phyloP scores from a whole-genome alignment of 2,329 filamentous ascomycete species.

The Trichophaea hybrida region DNA sequence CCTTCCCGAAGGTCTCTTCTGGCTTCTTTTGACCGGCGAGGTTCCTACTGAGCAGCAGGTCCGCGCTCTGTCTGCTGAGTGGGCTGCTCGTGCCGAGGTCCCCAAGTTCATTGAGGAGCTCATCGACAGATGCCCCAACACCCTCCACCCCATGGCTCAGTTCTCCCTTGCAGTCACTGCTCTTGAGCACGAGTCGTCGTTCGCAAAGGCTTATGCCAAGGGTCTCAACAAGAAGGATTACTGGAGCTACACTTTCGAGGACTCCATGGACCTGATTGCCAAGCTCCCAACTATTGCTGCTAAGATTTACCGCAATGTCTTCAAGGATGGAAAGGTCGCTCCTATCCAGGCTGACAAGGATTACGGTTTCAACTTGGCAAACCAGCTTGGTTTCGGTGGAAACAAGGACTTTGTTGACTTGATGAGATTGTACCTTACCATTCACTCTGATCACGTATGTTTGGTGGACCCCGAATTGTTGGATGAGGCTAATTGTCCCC shows the following conservation, averaged over 20 bases:
- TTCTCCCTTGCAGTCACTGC: slow-evolving; percentile 96
- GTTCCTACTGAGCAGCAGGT: slow-evolving; percentile 97
- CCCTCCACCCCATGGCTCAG: slow-evolving; percentile 99
- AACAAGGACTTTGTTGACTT: slow-evolving; percentile 97
- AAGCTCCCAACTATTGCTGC: slow-evolving; percentile 97
- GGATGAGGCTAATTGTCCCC: slow-evolving; percentile 3
- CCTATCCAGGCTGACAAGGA: slow-evolving; percentile 97
- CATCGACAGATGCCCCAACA: slow-evolving; percentile 97
- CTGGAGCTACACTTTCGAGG: slow-evolving; percentile 99
- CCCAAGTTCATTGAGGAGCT: slow-evolving; percentile 99
- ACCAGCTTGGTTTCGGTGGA: slow-evolving; percentile 91
- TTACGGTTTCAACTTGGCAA: slow-evolving; percentile 98
- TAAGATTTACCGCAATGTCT: slow-evolving; percentile 99
- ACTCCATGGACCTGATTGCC: slow-evolving; percentile 98
- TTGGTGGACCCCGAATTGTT: neutral
- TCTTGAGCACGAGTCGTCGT: slow-evolving; percentile 94
- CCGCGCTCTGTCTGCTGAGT: slow-evolving; percentile 92
- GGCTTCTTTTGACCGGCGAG: slow-evolving; percentile 96
- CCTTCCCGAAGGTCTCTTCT: slow-evolving; percentile 97
- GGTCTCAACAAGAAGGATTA: slow-evolving; percentile 99
- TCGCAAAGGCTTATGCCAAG: slow-evolving; percentile 97
- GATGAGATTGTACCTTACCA: slow-evolving; percentile 97
- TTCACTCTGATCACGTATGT: slow-evolving; percentile 79
- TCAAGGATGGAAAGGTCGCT: slow-evolving; percentile 98
- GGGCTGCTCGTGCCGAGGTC: slow-evolving; percentile 91